A percentile compares a stretch with the other conserved stretches of the same genome.
Evolutionary conservation across 2,329 filamentous ascomycete species (phyloP).

Genomic region (Phialophora expanda): DNA sequence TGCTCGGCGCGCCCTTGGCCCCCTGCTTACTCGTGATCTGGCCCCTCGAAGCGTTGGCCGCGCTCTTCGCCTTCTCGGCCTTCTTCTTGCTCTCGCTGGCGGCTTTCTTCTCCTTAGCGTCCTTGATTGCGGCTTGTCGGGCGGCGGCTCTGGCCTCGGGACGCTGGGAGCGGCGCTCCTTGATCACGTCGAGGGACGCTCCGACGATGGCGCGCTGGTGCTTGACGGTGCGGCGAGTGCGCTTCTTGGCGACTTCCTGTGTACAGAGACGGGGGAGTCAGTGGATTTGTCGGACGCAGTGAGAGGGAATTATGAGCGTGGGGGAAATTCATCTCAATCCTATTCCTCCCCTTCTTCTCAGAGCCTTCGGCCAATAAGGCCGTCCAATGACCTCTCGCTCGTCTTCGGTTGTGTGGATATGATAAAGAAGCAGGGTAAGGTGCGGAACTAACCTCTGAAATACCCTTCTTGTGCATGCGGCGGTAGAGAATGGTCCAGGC

Average conservation of each 20-base stretch:
- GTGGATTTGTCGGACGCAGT: not conserved
- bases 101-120: slow-evolving; percentile 98
- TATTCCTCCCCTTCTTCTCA: slow-evolving; percentile 8
- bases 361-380: not conserved
- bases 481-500: slow-evolving; percentile 98
- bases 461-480: slow-evolving; percentile 99
- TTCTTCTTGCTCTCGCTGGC: slow-evolving; percentile 91
- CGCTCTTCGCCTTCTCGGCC: slow-evolving; percentile 97
- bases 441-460: slow-evolving; percentile 86
- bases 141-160: slow-evolving; percentile 94
- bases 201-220: slow-evolving; percentile 98
- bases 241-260: slow-evolving; percentile 99
- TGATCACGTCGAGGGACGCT: slow-evolving; percentile 99
- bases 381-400: not conserved
- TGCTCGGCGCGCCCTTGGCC: slow-evolving; percentile 84
- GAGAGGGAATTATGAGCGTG: not conserved
- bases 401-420: not conserved
- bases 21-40: slow-evolving; percentile 97
- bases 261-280: not conserved
- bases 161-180: slow-evolving; percentile 94
- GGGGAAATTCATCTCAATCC: not conserved
- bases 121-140: slow-evolving; percentile 88
- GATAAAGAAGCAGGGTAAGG: not conserved
- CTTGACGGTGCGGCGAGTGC: slow-evolving; percentile 97
- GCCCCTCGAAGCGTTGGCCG: slow-evolving; percentile 74